A percentile compares a stretch with the other conserved stretches of the same genome.
Conservation (phyloP, 2,329 filamentous ascomycete genomes). For the Cucurbitaria berberidis region DNA sequence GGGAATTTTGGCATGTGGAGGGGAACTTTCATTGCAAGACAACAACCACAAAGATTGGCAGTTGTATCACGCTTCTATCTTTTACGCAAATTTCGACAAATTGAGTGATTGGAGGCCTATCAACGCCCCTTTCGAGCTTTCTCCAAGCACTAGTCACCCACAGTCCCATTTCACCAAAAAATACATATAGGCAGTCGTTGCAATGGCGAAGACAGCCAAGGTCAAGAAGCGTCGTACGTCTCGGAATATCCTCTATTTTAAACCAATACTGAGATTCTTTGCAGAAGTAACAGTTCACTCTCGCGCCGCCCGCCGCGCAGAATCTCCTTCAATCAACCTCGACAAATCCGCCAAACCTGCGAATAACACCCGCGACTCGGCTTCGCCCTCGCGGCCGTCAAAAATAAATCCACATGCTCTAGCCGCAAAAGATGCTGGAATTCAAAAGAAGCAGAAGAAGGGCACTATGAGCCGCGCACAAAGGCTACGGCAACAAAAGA, state of each 20-base stretch:
- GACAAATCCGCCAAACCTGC: slow-evolving; percentile 70
- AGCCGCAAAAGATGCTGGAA: slow-evolving; percentile 71
- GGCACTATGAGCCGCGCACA: slow-evolving; percentile 57
- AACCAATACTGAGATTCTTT: neutral
- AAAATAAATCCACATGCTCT: slow-evolving; percentile 61
- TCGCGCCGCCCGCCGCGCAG: slow-evolving; percentile 74
- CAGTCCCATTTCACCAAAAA: neutral
- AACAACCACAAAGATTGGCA: neutral
- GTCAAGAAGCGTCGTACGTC: slow-evolving; percentile 52
- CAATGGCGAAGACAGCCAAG: slow-evolving; percentile 56
- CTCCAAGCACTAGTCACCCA: neutral
- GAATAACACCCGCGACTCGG: slow-evolving; percentile 48
- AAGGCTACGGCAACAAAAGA: slow-evolving; percentile 54
- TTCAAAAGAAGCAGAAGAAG: slow-evolving; percentile 71
- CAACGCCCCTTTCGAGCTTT: no score
- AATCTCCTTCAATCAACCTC: slow-evolving; percentile 71
- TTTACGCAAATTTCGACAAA: neutral
- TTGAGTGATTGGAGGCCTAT: neutral
- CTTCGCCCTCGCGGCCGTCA: slow-evolving; percentile 32
- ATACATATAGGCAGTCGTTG: slow-evolving; percentile 5
- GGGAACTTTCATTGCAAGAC: slow-evolving; percentile 16
- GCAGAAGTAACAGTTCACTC: slow-evolving; percentile 71
- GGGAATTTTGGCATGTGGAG: slow-evolving; percentile 21
- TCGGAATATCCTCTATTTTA: neutral
- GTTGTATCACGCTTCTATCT: neutral